Evolutionary conservation across 1,139 yeast genomes (phyloP), one percentile per base, ranked within the genome.

Genomic region (Sugiyamaella japonica): DNA sequence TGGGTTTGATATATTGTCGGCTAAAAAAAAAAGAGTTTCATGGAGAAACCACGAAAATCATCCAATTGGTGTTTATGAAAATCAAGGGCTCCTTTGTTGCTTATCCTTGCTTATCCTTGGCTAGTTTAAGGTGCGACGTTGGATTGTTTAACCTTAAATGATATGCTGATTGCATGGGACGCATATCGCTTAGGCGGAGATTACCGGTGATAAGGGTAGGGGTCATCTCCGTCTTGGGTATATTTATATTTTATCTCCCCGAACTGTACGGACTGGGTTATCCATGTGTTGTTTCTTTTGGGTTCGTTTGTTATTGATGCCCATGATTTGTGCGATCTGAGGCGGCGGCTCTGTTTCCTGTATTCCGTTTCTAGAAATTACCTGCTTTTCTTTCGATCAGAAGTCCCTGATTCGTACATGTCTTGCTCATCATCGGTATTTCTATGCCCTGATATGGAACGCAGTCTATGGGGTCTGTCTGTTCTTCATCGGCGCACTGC

Each of bases 101-200:
- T 23, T 17, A 42, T 25, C 17, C 9, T 20, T 13, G 44, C 15
- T 42, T 7, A 31, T 13, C 32, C 29, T 29, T 42, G 16, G 32
- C 38, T n/a, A 12, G 16, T 34, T 34, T 13, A 34, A 13, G 16
- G 38, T 7, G 36, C 38, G 38, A 13, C 31, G 46, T 31, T 42
- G 13, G 23, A 15, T 16, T 17, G 41, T 17, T 16, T 44, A 44
- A 44, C 15, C 32, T 42, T 17, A 42, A 42, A 42, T 42, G n/a
- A 29, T 13, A 31, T 29, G 37, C 16, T 13, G 46, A 42, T 42
- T 36, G 38, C 9, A n/a, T 34, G n/a, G 16, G 7, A 16, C 38
- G 15, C 12, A n/a, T 34, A 13, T 3, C 15, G 38, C 37, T 40
- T 25, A 29, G 37, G 37, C 17, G 41, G 25, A 20, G 25, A 20